Conservation (phyloP, 345 rosid genomes). For the Aquilaria yunnanensis region DNA sequence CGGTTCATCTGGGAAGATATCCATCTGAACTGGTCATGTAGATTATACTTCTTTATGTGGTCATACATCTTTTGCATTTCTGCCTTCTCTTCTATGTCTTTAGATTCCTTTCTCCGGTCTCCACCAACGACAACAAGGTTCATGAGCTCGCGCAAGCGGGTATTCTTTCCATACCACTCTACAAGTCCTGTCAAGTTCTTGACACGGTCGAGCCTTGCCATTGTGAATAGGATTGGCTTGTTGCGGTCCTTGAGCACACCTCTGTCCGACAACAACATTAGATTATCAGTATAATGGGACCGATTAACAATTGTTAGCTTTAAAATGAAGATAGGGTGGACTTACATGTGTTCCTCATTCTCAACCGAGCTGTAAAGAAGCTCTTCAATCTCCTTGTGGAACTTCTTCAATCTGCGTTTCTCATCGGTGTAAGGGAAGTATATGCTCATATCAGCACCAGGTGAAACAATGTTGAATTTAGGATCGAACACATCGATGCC, state of each 20-base stretch:
- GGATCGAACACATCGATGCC: slow-evolving; percentile 95
- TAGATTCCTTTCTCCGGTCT: slow-evolving; percentile 84
- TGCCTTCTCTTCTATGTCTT: slow-evolving; percentile 84
- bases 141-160: slow-evolving; percentile 53
- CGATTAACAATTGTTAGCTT: no score
- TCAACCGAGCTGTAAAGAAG: slow-evolving; percentile 86
- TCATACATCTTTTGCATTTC: slow-evolving; percentile 86
- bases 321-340: slow-evolving; percentile 4
- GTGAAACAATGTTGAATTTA: slow-evolving; percentile 83
- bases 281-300: neutral
- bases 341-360: slow-evolving; percentile 79
- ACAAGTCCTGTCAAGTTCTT: slow-evolving; percentile 85
- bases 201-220: slow-evolving; percentile 96
- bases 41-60: slow-evolving; percentile 50
- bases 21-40: slow-evolving; percentile 70
- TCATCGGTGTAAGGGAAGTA: slow-evolving; percentile 76
- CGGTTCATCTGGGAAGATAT: slow-evolving; percentile 78
- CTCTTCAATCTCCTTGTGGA: slow-evolving; percentile 74
- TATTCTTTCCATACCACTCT: slow-evolving; percentile 90
- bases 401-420: slow-evolving; percentile 58
- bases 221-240: slow-evolving; percentile 84
- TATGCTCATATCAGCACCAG: slow-evolving; percentile 65
- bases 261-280: slow-evolving; percentile 22
- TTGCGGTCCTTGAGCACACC: slow-evolving; percentile 74
- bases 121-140: slow-evolving; percentile 94